Evolutionary conservation across 345 rosid species (phyloP), one percentile per base, ranked within the genome.

Genomic region (Psidium friedrichsthalianum): DNA sequence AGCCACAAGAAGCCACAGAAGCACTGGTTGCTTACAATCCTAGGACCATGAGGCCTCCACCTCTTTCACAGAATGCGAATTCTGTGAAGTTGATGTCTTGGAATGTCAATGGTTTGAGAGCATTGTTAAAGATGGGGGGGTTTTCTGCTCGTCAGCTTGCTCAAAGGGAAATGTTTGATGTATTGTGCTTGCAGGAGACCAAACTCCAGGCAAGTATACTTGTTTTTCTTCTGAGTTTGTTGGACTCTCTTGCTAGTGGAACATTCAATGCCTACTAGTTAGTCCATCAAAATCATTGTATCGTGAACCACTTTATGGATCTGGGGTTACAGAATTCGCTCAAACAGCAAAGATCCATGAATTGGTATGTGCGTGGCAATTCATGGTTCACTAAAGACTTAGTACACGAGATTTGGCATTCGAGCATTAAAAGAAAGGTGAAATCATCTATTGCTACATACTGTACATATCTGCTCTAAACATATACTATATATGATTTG

Each of bases 21-120:
- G 85, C 94, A 88, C 85, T 97, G 98, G 87, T 91, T 82, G 90
- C 96, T 8, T 95, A 97, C 90, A 95, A 93, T 88, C 98, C 98
- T 51, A 90, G 92, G 89, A 94, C 90, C 76, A 93, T 95, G 98
- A 95, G 97, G 88, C 95, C 92, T 86, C 89, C 90, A 52, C 92
- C 93, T 89, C 93, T 88, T 78, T 52, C 88, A 49, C 87, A 84
- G 84, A 93, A 91, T 85, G 86, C 91, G 40, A 89, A 90, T 86
- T 91, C 74, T 88, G 84, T 93, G 85, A 97, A 94, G 88, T 85
- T 97, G 83, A 83, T 95, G 94, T 95, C 99, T n/a, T 97, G 99
- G 99, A 97, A 95, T 88, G 98, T 97, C 86, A 97, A 97, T 90
- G 98, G 99, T 36, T 87, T 97, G 85, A 91, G 98, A 90, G 98